A percentile compares a stretch with the other conserved stretches of the same genome.
Evolutionary conservation across 1,284 basidiomycete genomes (phyloP).

Genomic region (Ustilago nuda): DNA sequence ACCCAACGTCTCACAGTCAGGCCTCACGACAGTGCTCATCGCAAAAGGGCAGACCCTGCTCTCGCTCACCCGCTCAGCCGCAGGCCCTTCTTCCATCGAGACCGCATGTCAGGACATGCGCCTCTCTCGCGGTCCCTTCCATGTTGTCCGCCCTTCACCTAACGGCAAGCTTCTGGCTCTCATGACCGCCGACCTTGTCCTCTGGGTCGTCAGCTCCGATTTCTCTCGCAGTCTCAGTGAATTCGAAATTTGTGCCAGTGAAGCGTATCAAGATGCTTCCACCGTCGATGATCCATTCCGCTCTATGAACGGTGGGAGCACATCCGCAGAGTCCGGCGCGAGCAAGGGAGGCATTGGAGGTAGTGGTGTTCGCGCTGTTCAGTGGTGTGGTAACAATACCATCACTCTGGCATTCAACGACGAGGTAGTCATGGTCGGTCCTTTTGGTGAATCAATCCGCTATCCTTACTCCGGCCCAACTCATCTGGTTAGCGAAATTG

Average conservation of each 20-base stretch:
- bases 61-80: slow-evolving; percentile 44
- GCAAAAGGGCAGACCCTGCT: slow-evolving; percentile 40
- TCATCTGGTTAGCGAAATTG: slow-evolving; percentile 84
- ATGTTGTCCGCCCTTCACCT: slow-evolving; percentile 85
- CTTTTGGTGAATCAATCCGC: slow-evolving; percentile 88
- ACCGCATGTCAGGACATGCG: slow-evolving; percentile 70
- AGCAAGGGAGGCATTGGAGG: slow-evolving; percentile 53
- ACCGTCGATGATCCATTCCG: slow-evolving; percentile 36
- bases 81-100: slow-evolving; percentile 44
- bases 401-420: slow-evolving; percentile 86
- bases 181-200: slow-evolving; percentile 77
- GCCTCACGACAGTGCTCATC: slow-evolving; percentile 45
- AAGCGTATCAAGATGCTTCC: slow-evolving; percentile 47
- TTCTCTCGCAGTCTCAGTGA: slow-evolving; percentile 89
- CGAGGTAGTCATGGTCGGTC: slow-evolving; percentile 87
- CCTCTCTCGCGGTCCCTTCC: slow-evolving; percentile 88
- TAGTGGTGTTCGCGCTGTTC: slow-evolving; percentile 71
- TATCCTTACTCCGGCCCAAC: slow-evolving; percentile 83
- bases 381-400: slow-evolving; percentile 97
- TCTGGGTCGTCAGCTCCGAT: slow-evolving; percentile 94
- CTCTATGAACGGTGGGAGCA: slow-evolving; percentile 6
- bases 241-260: slow-evolving; percentile 72
- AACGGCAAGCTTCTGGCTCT: slow-evolving; percentile 93
- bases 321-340: background rate
- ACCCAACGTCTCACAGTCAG: slow-evolving; percentile 34